Percentiles rank a stretch among this genome's conserved stretches.
These are phyloP conservation scores for Termitomyces sp. DNA, from an alignment of 768 basidiomycete genomes.

Conservation along the genomic window DNA sequence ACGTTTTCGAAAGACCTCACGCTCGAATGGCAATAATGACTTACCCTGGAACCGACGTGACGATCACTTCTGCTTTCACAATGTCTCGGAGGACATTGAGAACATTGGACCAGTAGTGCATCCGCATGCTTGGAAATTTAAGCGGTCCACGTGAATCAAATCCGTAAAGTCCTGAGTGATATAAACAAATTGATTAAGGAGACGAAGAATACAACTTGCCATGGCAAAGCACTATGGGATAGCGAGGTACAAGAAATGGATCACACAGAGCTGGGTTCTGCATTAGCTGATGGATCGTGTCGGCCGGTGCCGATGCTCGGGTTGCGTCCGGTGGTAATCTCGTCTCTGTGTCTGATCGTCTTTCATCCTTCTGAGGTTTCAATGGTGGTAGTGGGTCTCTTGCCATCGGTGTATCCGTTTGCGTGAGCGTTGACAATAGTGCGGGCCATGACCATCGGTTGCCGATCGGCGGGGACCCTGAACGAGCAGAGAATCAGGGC, in stretches of 20 bases:
- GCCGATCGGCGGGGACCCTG: conserved; percentile 9
- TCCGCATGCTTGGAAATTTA: conserved; percentile 74
- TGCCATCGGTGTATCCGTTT: conserved; percentile 10
- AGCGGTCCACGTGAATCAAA: conserved; percentile 88
- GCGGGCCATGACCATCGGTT: conserved; percentile 23
- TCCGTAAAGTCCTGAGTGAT: conserved; percentile 74
- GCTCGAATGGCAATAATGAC: conserved; percentile 18
- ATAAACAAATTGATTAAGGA: not conserved
- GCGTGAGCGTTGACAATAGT: conserved; percentile 15
- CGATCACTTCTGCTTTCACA: conserved; percentile 91
- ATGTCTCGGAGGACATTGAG: conserved; percentile 72
- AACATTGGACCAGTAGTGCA: conserved; percentile 94
- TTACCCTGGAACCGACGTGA: conserved; percentile 90
- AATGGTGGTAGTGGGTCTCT: conserved; percentile 16
- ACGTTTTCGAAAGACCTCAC: not conserved
- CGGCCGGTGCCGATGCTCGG: conserved; percentile 22
- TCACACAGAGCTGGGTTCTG: conserved; percentile 73
- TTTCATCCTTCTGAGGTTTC: conserved; percentile 8
- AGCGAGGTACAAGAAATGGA: conserved; percentile 73
- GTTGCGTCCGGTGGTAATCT: conserved; percentile 16
- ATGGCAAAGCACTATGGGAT: conserved; percentile 94
- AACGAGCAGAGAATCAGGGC: not conserved
- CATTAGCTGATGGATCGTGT: conserved; percentile 66
- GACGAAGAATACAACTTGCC: conserved; percentile 41
- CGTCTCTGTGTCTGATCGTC: conserved; percentile 5